Conservation (phyloP, 805 yeast genomes). For the Candida succiphila region DNA sequence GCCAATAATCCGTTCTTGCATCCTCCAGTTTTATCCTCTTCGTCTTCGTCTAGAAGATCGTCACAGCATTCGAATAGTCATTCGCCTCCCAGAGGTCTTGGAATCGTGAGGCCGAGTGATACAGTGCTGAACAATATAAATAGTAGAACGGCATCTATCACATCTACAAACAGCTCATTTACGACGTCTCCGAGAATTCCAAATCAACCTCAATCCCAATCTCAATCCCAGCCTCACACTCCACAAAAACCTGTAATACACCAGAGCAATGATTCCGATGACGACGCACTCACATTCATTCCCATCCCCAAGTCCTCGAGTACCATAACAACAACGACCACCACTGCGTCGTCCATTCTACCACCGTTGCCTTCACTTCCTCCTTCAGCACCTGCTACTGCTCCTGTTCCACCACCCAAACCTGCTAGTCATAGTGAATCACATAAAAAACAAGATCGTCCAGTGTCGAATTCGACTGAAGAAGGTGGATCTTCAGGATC, state of each 20-base stretch:
- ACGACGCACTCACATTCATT: slow-evolving; percentile 7
- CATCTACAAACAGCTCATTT: not conserved
- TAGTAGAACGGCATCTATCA: slow-evolving; percentile 2
- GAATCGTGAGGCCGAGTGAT: slow-evolving; percentile 18
- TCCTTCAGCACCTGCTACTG: no score
- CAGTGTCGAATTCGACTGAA: no score
- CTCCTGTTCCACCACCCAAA: no score
- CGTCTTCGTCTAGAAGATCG: not conserved
- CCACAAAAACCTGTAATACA: not conserved
- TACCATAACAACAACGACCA: slow-evolving; percentile 3
- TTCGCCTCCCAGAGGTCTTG: slow-evolving; percentile 15
- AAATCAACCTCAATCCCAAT: not conserved
- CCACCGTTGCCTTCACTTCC: no score
- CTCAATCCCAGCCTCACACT: not conserved
- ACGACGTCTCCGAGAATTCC: not conserved
- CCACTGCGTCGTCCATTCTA: not conserved
- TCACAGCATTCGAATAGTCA: not conserved
- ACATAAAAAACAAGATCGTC: no score
- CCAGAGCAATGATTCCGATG: not conserved
- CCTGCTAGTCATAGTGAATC: no score
- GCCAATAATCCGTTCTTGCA: not conserved
- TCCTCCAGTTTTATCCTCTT: not conserved
- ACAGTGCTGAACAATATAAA: slow-evolving; percentile 7
- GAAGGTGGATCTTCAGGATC: no score
- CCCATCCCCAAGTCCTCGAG: slow-evolving; percentile 6